Percentiles rank a stretch among this genome's conserved stretches.
Evolutionary conservation across 495 filamentous ascomycete species (phyloP).

Genomic region (Neurospora sp.): DNA sequence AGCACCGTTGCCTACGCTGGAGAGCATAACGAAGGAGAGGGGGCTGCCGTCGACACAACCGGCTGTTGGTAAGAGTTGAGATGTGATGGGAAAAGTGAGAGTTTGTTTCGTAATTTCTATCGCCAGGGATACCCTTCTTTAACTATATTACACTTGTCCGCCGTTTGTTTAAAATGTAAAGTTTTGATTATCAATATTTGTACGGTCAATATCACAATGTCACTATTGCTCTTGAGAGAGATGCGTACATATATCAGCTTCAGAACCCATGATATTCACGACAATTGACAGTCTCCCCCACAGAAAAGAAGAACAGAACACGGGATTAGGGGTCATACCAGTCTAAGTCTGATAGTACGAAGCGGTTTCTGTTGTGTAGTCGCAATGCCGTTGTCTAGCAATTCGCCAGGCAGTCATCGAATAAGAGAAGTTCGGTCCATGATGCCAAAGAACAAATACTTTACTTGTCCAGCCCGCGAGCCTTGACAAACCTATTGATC

Average conservation of each 20-base stretch:
- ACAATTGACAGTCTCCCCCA: background rate
- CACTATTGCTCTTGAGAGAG: background rate
- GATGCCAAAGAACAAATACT: background rate
- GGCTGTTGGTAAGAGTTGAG: background rate
- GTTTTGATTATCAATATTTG: background rate
- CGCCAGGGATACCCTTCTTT: background rate
- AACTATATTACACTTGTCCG: background rate
- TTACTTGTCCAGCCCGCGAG: conserved; percentile 66
- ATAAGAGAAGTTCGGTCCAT: background rate
- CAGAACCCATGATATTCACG: background rate
- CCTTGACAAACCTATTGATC: conserved; percentile 76
- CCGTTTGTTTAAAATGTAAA: background rate
- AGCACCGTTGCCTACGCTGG: conserved; percentile 2
- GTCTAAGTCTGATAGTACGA: background rate
- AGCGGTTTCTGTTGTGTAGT: background rate
- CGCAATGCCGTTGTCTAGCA: background rate
- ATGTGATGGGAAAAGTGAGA: background rate
- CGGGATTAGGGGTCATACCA: background rate
- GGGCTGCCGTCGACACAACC: background rate
- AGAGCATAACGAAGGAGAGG: background rate
- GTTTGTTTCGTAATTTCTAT: background rate
- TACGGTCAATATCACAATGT: background rate
- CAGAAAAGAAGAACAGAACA: background rate
- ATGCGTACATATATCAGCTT: background rate
- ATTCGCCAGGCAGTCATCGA: background rate